Evolutionary conservation across 1,284 basidiomycete species (phyloP).

Genomic region (Sutorius eximius): DNA sequence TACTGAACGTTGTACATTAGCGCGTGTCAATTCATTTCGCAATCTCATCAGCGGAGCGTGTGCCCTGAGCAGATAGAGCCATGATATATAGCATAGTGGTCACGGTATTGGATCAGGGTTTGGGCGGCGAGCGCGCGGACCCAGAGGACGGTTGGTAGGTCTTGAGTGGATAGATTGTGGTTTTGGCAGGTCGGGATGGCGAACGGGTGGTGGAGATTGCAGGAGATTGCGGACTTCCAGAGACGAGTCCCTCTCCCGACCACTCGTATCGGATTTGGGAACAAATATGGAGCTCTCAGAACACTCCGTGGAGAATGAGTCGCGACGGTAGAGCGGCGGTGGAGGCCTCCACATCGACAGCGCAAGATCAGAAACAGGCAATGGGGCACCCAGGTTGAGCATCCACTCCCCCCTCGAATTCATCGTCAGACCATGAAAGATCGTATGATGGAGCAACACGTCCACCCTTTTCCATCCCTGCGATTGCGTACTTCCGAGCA

Average conservation of each 20-base stretch:
- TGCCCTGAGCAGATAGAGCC: not conserved
- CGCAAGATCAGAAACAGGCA: not conserved
- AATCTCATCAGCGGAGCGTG: not conserved
- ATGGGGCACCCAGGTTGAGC: not conserved
- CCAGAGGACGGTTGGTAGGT: not conserved
- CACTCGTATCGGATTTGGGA: not conserved
- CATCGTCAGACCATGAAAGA: not conserved
- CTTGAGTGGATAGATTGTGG: not conserved
- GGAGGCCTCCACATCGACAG: not conserved
- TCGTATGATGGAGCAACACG: not conserved
- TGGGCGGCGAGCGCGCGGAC: not conserved
- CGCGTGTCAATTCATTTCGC: not conserved
- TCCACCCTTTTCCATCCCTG: not conserved
- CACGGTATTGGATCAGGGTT: not conserved
- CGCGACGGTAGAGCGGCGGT: not conserved
- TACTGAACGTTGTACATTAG: conserved; percentile 1
- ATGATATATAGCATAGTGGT: not conserved
- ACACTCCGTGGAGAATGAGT: not conserved
- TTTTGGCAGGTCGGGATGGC: not conserved
- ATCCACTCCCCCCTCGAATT: not conserved
- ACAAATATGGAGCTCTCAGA: not conserved
- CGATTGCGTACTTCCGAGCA: not conserved
- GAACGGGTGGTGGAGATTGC: not conserved
- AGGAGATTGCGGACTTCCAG: not conserved
- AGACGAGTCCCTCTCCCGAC: not conserved